phyloP scores from a whole-genome alignment of 2,329 filamentous ascomycete species.

The Hysterium pulicare region DNA sequence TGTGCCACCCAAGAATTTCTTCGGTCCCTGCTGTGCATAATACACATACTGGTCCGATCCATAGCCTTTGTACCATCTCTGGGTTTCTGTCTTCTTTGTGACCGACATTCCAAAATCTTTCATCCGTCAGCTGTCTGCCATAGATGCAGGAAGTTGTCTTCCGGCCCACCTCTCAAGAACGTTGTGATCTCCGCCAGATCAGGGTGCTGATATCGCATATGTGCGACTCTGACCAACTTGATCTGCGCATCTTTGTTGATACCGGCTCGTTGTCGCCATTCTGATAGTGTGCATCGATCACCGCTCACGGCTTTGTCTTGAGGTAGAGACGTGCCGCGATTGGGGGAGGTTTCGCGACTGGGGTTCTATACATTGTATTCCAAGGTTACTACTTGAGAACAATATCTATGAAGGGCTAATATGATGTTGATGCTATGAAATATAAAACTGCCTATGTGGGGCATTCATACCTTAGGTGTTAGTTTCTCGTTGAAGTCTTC shows the following conservation, averaged over 20 bases:
- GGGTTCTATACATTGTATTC: conserved; percentile 28
- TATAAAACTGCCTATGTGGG: conserved; percentile 12
- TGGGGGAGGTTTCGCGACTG: conserved; percentile 37
- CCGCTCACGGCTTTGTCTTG: conserved; percentile 38
- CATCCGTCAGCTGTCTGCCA: too few species aligned
- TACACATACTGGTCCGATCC: conserved; percentile 59
- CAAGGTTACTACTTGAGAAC: conserved; percentile 13
- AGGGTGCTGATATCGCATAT: conserved; percentile 55
- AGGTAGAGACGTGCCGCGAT: conserved; percentile 38
- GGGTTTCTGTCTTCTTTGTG: conserved; percentile 24
- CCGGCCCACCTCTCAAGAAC: conserved; percentile 35
- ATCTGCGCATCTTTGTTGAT: conserved; percentile 47
- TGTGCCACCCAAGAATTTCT: conserved; percentile 55
- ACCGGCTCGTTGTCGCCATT: conserved; percentile 37
- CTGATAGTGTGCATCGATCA: conserved; percentile 30
- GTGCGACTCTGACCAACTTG: conserved; percentile 46
- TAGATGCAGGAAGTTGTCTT: too few species aligned
- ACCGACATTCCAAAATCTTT: conserved; percentile 35
- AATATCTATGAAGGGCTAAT: too few species aligned
- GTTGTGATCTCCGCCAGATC: conserved; percentile 48
- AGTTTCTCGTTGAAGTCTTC: conserved; percentile 29
- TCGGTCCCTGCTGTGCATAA: conserved; percentile 49
- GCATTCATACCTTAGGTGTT: conserved; percentile 26
- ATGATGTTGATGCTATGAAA: too few species aligned
- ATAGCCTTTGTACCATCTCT: conserved; percentile 60